Evolutionary conservation across 2,329 filamentous ascomycete species (phyloP).

Genomic region (Pyricularia grisea): DNA sequence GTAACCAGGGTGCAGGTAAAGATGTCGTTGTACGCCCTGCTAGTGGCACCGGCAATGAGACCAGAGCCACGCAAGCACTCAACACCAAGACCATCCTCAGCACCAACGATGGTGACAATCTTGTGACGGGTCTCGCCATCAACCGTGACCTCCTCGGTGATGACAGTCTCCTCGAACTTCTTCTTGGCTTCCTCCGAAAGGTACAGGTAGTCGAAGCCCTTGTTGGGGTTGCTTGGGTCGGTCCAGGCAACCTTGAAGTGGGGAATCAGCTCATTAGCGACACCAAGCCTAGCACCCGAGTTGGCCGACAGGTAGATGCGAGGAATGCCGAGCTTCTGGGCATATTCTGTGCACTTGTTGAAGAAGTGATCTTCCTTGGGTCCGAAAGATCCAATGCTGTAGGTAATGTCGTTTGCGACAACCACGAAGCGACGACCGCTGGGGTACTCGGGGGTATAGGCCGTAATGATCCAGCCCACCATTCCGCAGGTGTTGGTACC

Average conservation of each 20-base stretch:
- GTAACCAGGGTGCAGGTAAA: conserved; percentile 97
- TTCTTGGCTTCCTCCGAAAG: conserved; percentile 79
- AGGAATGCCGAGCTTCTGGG: conserved; percentile 82
- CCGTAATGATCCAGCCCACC: conserved; percentile 96
- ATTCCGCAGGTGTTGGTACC: conserved; percentile 95
- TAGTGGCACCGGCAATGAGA: conserved; percentile 96
- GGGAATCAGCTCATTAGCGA: conserved; percentile 93
- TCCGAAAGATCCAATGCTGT: conserved; percentile 96
- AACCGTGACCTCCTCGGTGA: conserved; percentile 80
- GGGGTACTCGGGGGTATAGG: conserved; percentile 91
- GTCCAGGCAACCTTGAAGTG: conserved; percentile 98
- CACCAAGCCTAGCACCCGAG: conserved; percentile 93
- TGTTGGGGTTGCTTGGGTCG: conserved; percentile 67
- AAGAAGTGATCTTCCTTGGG: conserved; percentile 97
- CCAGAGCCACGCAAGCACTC: conserved; percentile 95
- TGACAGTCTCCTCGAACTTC: conserved; percentile 76
- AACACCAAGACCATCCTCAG: conserved; percentile 92
- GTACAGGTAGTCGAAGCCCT: conserved; percentile 96
- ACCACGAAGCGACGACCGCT: conserved; percentile 87
- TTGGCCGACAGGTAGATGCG: conserved; percentile 98
- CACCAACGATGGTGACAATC: conserved; percentile 87
- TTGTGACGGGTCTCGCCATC: conserved; percentile 86
- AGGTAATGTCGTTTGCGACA: conserved; percentile 98
- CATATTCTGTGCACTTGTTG: conserved; percentile 96
- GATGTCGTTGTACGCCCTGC: conserved; percentile 95